A percentile compares a stretch with the other conserved stretches of the same genome.
Evolutionary conservation across 2,329 filamentous ascomycete species (phyloP).

Genomic region (Pyricularia sp.): DNA sequence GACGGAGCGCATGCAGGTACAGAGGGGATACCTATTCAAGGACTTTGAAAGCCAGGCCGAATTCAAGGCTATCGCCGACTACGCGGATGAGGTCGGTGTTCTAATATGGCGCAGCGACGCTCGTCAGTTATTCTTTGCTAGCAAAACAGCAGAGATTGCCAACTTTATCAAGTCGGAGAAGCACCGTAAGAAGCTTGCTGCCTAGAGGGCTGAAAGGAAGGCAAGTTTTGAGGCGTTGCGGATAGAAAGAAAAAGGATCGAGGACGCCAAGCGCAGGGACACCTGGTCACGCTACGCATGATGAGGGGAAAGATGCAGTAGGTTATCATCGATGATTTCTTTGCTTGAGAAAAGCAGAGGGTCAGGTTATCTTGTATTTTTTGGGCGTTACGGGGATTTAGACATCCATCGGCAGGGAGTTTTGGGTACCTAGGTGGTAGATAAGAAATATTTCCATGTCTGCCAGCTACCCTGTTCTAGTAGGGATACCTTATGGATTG

Average conservation of each 20-base stretch:
- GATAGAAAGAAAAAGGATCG: background rate
- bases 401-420: background rate
- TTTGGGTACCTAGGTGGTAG: background rate
- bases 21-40: conserved; percentile 73
- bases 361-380: background rate
- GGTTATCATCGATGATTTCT: background rate
- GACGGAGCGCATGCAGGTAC: conserved; percentile 83
- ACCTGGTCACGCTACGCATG: background rate
- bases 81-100: conserved; percentile 85
- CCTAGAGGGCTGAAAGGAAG: background rate
- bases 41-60: conserved; percentile 66
- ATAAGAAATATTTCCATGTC: background rate
- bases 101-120: conserved; percentile 74
- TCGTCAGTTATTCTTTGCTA: conserved; percentile 81
- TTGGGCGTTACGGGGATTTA: background rate
- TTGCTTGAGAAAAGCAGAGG: background rate
- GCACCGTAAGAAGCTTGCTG: conserved; percentile 14
- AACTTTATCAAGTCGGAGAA: conserved; percentile 62
- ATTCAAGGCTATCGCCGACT: conserved; percentile 57
- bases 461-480: background rate
- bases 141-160: conserved; percentile 75
- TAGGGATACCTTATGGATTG: background rate
- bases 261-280: background rate
- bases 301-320: background rate
- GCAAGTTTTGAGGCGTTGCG: background rate